These are phyloP conservation scores for Musa acuminata DNA, from an alignment of 176 grass and related monocot species.

Conservation along the genomic window DNA sequence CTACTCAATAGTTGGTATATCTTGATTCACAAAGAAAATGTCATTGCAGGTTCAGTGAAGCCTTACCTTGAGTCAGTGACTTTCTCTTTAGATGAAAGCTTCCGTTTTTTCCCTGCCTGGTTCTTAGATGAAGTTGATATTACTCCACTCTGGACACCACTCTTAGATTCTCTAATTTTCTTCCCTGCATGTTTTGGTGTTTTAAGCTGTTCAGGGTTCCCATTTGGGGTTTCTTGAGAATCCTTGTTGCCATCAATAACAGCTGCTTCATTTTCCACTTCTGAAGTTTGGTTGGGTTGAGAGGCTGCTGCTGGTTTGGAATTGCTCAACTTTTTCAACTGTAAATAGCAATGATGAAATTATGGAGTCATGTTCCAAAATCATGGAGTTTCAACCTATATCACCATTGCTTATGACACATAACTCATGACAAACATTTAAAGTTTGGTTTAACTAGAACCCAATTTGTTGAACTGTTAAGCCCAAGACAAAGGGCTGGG, in stretches of 20 bases:
- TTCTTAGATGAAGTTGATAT: neutral
- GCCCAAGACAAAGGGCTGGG: too few relatives aligned
- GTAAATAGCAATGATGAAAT: slow-evolving; percentile 12
- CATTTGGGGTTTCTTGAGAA: slow-evolving; percentile 19
- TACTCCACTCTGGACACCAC: neutral
- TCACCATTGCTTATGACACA: neutral
- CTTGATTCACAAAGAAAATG: neutral
- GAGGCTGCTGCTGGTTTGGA: slow-evolving; percentile 33
- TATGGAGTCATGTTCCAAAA: neutral
- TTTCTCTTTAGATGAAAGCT: slow-evolving; percentile 4
- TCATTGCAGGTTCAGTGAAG: neutral
- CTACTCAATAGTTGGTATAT: neutral
- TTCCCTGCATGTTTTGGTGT: slow-evolving; percentile 25
- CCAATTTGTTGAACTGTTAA: too few relatives aligned
- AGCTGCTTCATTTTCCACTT: slow-evolving; percentile 29
- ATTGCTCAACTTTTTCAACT: slow-evolving; percentile 97
- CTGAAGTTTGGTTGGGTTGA: slow-evolving; percentile 29
- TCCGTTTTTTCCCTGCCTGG: slow-evolving; percentile 9
- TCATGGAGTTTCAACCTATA: neutral
- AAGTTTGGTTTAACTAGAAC: too few relatives aligned
- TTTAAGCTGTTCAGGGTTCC: slow-evolving; percentile 17
- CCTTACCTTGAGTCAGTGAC: neutral
- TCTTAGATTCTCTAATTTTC: slow-evolving; percentile 22
- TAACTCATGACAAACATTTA: too few relatives aligned
- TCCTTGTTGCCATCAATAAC: slow-evolving; percentile 23